These are phyloP conservation scores for Tubosaeta brunneosetosa DNA, from an alignment of 768 basidiomycete genomes.

Conservation along the genomic window DNA sequence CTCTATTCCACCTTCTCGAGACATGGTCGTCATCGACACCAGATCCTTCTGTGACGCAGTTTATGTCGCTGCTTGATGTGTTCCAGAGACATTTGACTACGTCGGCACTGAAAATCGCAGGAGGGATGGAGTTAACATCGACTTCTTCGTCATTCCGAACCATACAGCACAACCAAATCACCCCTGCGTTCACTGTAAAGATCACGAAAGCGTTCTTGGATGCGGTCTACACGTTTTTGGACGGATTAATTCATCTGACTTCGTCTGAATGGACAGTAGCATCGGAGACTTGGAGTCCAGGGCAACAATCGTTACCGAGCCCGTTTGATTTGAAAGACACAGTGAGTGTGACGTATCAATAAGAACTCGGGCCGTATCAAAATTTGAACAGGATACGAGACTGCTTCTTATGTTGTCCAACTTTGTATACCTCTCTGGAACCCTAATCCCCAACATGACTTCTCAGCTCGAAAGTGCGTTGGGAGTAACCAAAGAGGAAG, in stretches of 20 bases:
- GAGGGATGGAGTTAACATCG: slow-evolving; percentile 58
- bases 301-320: slow-evolving; percentile 23
- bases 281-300: slow-evolving; percentile 5
- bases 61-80: slow-evolving; percentile 69
- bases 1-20: slow-evolving; percentile 78
- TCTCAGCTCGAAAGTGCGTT: slow-evolving; percentile 75
- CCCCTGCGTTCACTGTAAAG: slow-evolving; percentile 62
- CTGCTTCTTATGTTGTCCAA: slow-evolving; percentile 88
- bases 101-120: slow-evolving; percentile 74
- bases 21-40: slow-evolving; percentile 69
- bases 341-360: slow-evolving; percentile 37
- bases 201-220: slow-evolving; percentile 85
- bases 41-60: slow-evolving; percentile 65
- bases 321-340: slow-evolving; percentile 55
- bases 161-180: slow-evolving; percentile 56
- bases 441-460: slow-evolving; percentile 74
- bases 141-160: slow-evolving; percentile 46
- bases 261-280: slow-evolving; percentile 55
- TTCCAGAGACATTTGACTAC: slow-evolving; percentile 80
- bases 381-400: slow-evolving; percentile 65
- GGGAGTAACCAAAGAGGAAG: slow-evolving; percentile 64
- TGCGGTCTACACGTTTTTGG: slow-evolving; percentile 76
- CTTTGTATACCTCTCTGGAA: slow-evolving; percentile 67
- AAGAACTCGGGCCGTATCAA: background rate
- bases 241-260: slow-evolving; percentile 78